Percentiles rank a stretch among this genome's conserved stretches.
These are phyloP conservation scores for grape (Vitis vinifera) DNA, from an alignment of 164 flowering plant species.

Conservation along the genomic window DNA sequence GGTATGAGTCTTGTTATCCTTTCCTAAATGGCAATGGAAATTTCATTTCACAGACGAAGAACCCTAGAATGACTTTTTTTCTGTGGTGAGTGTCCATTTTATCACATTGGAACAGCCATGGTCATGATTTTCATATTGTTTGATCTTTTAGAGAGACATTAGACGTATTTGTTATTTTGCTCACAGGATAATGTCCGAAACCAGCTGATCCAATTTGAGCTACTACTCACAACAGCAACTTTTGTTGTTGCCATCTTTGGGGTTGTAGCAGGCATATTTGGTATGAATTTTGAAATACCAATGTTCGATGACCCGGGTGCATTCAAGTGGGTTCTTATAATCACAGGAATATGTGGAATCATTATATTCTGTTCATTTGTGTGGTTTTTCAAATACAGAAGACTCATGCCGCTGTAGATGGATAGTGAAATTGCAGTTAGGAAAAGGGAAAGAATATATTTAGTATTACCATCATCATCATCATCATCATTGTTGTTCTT, in stretches of 20 bases:
- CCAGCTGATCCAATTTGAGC: slow-evolving; percentile 93
- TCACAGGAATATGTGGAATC: slow-evolving; percentile 62
- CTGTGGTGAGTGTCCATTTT: too few species aligned
- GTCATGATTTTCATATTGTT: too few species aligned
- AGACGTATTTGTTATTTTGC: not conserved
- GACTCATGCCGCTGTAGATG: slow-evolving; percentile 79
- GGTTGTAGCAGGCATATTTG: slow-evolving; percentile 93
- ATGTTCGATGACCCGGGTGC: slow-evolving; percentile 60
- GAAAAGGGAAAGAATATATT: too few species aligned
- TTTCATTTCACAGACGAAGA: too few species aligned
- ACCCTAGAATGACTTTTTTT: too few species aligned
- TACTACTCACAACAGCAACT: slow-evolving; percentile 89
- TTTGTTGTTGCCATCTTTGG: slow-evolving; percentile 95
- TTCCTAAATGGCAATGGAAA: too few species aligned
- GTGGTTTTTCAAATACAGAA: slow-evolving; percentile 78
- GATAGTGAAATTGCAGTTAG: not conserved
- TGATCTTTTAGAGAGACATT: too few species aligned
- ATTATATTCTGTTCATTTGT: slow-evolving; percentile 63
- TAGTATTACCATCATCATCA: too few species aligned
- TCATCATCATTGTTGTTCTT: too few species aligned
- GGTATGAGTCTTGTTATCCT: too few species aligned
- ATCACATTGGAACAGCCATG: too few species aligned
- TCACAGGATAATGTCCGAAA: slow-evolving; percentile 92
- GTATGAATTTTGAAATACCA: slow-evolving; percentile 77
- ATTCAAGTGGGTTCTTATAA: slow-evolving; percentile 80